phyloP scores from a whole-genome alignment of 164 flowering plant species.

The Liriodendron chinense region DNA sequence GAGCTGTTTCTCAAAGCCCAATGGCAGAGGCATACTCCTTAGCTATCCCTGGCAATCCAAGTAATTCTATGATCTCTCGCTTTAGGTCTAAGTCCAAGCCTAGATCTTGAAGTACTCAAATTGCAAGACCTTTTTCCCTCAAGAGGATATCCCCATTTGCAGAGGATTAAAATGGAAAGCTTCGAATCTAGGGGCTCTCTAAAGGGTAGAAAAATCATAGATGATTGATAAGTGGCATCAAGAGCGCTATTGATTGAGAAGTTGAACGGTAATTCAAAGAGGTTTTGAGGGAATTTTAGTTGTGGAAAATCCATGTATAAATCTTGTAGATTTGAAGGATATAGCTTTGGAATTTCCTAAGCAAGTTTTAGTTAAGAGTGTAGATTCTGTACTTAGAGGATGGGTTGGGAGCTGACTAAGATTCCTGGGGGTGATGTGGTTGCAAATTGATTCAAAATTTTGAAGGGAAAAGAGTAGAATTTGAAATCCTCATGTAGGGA shows the following conservation, averaged over 20 bases:
- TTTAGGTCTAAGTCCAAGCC: not conserved
- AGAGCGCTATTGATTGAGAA: not conserved
- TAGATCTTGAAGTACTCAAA: not conserved
- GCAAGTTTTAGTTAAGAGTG: too few relatives aligned
- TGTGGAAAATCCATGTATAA: not conserved
- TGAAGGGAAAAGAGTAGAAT: too few relatives aligned
- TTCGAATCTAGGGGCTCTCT: not conserved
- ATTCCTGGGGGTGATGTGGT: too few relatives aligned
- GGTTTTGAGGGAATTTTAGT: not conserved
- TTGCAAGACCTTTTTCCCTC: not conserved
- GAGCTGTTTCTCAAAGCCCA: not conserved
- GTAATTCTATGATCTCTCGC: not conserved
- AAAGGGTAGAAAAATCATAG: not conserved
- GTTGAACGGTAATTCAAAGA: too few relatives aligned
- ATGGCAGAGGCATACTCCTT: not conserved
- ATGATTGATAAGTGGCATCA: not conserved
- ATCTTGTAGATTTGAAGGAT: not conserved
- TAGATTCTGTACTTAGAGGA: too few relatives aligned
- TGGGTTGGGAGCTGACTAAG: too few relatives aligned
- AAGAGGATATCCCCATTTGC: not conserved
- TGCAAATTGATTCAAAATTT: too few relatives aligned
- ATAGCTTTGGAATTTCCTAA: not conserved
- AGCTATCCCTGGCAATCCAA: not conserved
- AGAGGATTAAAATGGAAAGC: not conserved
- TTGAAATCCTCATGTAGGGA: too few relatives aligned